Base-by-base conservation (phyloP, 345 rosid genomes). In the Gossypium herbaceum region DNA sequence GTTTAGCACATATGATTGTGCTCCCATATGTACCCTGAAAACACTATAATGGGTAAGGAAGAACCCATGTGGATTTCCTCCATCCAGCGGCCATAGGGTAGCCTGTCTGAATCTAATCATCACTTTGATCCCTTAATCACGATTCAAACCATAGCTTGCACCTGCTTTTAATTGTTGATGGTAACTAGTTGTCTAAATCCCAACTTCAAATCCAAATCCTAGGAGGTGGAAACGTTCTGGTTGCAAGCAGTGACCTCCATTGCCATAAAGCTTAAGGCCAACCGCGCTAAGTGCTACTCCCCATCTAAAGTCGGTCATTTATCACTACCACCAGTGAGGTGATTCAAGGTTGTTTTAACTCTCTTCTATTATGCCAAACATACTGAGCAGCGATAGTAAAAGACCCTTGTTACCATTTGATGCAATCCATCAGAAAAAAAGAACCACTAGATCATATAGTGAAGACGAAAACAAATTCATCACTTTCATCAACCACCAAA, bases 91-190 rank as follows among this genome's bases (percentile, higher is more conserved):
- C 73, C n/a, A 5, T 22, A 51, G 54, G 43, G 17, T 58, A n/a
- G 83, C 73, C 80, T 3, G 83, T 77, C 80, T 9, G 5, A 34
- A 52, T 68, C 79, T 75, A 80, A 76, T 73, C 71, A 79, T 77
- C 83, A 76, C 73, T 76, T 71, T 62, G 58, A 69, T 71, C 85
- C 82, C 76, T 17, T 52, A 66, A 82, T 79, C 76, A 82, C 81
- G 75, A 81, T 82, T 25, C 73, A 70, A 25, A 45, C 47, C 78
- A 61, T 67, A 29, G 57, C 41, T 34, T 34, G 41, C 7, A 34
- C 7, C 41, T 34, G 24, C 73, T 55, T 71, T 73, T 58, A 51
- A 50, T 73, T 43, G 24, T 76, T 50, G 59, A 74, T 66, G 79
- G 43, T 56, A 65, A 71, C 68, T 58, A 22, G 20, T 3, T 58